Percentiles rank a stretch among this genome's conserved stretches.
These are phyloP conservation scores for Penicillium rolfsii DNA, from an alignment of 2,329 filamentous ascomycete species.

Conservation along the genomic window DNA sequence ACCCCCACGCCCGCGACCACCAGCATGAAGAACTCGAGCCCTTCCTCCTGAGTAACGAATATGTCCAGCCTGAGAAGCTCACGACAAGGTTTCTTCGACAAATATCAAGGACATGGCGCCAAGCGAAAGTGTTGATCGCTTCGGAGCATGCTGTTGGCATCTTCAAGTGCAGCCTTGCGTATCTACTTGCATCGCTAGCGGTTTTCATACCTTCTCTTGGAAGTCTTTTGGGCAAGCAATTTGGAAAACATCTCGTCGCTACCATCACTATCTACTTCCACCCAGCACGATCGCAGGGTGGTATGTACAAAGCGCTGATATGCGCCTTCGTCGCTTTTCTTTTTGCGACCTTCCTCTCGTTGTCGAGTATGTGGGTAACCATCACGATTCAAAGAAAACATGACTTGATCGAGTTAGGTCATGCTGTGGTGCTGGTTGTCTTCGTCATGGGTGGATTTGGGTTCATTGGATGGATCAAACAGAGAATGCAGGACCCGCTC, in stretches of 20 bases:
- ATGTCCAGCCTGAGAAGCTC: not conserved
- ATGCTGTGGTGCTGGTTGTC: constrained; percentile 76
- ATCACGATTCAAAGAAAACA: constrained; percentile 72
- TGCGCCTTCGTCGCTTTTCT: constrained; percentile 76
- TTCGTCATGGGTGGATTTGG: constrained; percentile 87
- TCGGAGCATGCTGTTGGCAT: constrained; percentile 78
- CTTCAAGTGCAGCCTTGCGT: constrained; percentile 88
- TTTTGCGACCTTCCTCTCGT: constrained; percentile 75
- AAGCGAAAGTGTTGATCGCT: constrained; percentile 26
- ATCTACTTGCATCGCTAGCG: constrained; percentile 80
- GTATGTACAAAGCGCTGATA: constrained; percentile 83
- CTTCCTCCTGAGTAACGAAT: not conserved
- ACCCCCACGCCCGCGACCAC: not conserved
- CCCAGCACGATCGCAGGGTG: constrained; percentile 82
- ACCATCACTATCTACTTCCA: constrained; percentile 96
- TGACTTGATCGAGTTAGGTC: constrained; percentile 70
- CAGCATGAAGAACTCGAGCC: constrained; percentile 1
- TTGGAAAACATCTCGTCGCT: constrained; percentile 91
- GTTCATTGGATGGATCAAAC: constrained; percentile 85
- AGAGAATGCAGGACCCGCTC: constrained; percentile 73
- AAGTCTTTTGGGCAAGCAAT: constrained; percentile 74
- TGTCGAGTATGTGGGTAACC: constrained; percentile 84
- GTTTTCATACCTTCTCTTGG: constrained; percentile 79
- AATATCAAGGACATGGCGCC: not conserved
- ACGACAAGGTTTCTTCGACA: not conserved